Conservation (phyloP, 1,284 basidiomycete genomes). For the Sporisorium scitamineum region DNA sequence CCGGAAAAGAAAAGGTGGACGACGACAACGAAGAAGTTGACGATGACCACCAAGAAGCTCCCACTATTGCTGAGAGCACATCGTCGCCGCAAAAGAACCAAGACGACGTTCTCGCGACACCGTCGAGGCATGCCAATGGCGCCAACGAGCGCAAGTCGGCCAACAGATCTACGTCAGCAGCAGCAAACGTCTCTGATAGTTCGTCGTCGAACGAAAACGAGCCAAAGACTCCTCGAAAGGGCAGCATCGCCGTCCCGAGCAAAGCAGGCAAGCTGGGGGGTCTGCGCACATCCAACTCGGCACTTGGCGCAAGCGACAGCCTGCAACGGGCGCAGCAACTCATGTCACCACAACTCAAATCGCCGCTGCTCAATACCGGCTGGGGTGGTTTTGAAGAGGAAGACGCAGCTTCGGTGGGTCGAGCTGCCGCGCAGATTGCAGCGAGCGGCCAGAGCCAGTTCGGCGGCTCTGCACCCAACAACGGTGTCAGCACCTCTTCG, state of each 20-base stretch:
- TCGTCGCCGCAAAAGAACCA: neutral
- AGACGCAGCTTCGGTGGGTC: conserved; percentile 38
- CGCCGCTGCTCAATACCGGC: conserved; percentile 43
- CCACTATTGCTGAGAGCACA: neutral
- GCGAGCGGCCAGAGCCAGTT: conserved; percentile 32
- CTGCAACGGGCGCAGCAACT: conserved; percentile 48
- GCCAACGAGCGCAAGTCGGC: neutral
- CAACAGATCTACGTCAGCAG: conserved; percentile 10
- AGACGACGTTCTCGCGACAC: conserved; percentile 7
- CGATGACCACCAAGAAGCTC: conserved; percentile 12
- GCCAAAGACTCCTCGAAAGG: conserved; percentile 26
- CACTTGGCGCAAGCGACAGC: conserved; percentile 37
- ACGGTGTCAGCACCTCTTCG: conserved; percentile 47
- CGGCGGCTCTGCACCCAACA: conserved; percentile 22
- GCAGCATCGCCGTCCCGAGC: neutral
- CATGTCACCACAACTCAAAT: conserved; percentile 42
- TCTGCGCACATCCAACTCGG: conserved; percentile 13
- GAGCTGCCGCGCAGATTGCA: conserved; percentile 48
- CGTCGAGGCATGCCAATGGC: conserved; percentile 16
- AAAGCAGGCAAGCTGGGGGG: conserved; percentile 13
- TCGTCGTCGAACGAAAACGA: conserved; percentile 35
- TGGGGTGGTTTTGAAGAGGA: conserved; percentile 41
- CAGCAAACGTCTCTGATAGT: conserved; percentile 21
- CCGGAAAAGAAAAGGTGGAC: conserved; percentile 69
- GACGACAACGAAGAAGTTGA: conserved; percentile 54